These are phyloP conservation scores for Trametes sp. DNA, from an alignment of 1,284 basidiomycete species.

Conservation along the genomic window DNA sequence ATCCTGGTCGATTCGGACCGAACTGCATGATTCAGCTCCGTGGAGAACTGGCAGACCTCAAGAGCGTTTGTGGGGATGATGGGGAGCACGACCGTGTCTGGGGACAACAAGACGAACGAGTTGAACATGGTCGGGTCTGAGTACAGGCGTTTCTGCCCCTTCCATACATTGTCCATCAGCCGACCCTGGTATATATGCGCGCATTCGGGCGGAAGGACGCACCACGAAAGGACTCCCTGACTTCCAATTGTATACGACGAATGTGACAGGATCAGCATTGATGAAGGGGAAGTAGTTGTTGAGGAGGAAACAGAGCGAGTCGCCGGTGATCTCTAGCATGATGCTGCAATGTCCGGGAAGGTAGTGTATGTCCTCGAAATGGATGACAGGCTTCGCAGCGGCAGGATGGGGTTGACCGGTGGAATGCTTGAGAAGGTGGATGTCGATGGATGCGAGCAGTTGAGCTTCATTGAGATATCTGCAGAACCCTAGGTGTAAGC, in stretches of 20 bases:
- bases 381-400: conserved; percentile 47
- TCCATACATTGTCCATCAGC: not conserved
- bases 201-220: conserved; percentile 22
- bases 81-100: conserved; percentile 50
- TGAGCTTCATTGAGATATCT: conserved; percentile 27
- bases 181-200: too few relatives aligned
- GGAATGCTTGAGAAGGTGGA: conserved; percentile 51
- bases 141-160: conserved; percentile 27
- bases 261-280: conserved; percentile 45
- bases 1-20: not conserved
- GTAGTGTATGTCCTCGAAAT: conserved; percentile 37
- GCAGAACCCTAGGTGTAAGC: not conserved
- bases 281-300: conserved; percentile 43
- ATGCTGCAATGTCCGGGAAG: conserved; percentile 40
- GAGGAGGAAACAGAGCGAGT: conserved; percentile 54
- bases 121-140: conserved; percentile 21
- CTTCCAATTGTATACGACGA: conserved; percentile 52
- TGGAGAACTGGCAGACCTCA: conserved; percentile 49
- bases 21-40: conserved; percentile 22
- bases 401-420: conserved; percentile 52
- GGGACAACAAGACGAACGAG: conserved; percentile 49
- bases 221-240: conserved; percentile 48
- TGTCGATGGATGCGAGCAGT: conserved; percentile 34
- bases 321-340: conserved; percentile 57
- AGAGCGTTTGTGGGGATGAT: conserved; percentile 45